Conservation (phyloP, 1,284 basidiomycete species). For the Neonothopanus nambi region DNA sequence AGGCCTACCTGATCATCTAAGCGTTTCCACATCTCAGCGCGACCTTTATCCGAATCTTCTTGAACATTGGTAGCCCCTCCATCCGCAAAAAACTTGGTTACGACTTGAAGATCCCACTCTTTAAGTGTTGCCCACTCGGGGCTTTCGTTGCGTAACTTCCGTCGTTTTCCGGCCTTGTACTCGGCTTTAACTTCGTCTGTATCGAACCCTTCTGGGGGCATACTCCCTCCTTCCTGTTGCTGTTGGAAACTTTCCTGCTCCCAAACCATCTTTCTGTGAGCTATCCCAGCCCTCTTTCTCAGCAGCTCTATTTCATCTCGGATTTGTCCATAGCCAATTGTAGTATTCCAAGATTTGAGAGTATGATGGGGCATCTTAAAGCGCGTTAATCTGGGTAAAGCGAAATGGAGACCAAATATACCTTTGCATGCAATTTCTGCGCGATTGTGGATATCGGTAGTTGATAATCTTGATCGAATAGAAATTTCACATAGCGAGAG, state of each 20-base stretch:
- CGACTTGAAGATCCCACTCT: constrained; percentile 44
- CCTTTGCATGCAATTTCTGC: constrained; percentile 39
- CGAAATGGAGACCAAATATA: constrained; percentile 22
- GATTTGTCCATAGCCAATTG: constrained; percentile 19
- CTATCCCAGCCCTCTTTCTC: constrained; percentile 38
- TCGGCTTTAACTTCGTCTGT: neutral
- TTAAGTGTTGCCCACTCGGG: neutral
- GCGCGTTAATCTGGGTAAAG: constrained; percentile 4
- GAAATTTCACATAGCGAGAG: constrained; percentile 25
- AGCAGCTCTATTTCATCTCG: constrained; percentile 27
- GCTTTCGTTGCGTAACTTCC: neutral
- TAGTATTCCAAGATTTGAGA: constrained; percentile 38
- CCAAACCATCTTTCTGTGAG: constrained; percentile 29
- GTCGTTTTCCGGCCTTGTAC: constrained; percentile 2
- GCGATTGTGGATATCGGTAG: constrained; percentile 32
- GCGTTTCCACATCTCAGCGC: constrained; percentile 48
- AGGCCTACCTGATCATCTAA: constrained; percentile 38
- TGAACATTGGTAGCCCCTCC: constrained; percentile 38
- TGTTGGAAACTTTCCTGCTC: neutral
- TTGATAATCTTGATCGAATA: constrained; percentile 39
- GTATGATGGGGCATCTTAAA: constrained; percentile 49
- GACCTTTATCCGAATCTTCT: constrained; percentile 31
- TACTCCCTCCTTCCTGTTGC: neutral
- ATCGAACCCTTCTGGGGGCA: too few species aligned
- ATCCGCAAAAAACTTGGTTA: constrained; percentile 52